Evolutionary conservation across 2,329 filamentous ascomycete genomes (phyloP), one percentile per base, ranked within the genome.

Genomic region (Chaetomiaceae sp.): DNA sequence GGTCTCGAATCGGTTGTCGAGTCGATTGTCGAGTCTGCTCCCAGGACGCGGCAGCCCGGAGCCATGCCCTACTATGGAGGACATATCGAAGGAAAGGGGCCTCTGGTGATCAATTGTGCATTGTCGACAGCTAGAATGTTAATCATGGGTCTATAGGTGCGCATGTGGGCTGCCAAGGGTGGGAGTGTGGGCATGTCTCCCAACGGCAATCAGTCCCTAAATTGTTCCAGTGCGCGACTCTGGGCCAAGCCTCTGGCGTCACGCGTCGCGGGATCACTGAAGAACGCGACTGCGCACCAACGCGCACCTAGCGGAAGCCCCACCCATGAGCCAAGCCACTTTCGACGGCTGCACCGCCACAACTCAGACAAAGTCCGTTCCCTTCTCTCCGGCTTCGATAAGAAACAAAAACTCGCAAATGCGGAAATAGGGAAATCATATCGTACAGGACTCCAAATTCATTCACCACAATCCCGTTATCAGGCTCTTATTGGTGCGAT

Each of bases 21-120:
- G 23, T 1, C 34, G 16, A 40, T 18, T 27, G 18, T 47, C 30
- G 21, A 50, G 51, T 34, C 51, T 53, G 49, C 54, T 56, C 13
- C 23, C 58, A 63, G 69, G 71, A 71, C 74, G 77, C 73, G 76
- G 76, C 76, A 75, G 75, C 75, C 76, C 72, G 61, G 69, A 62
- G 55, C 57, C 61, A 41, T 60, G 62, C 61, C 58, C 59, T 40
- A 41, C 50, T 60, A 54, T 56, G 42, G 61, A 64, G 61, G 68
- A 67, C 67, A 71, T 71, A 56, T 58, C 52, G 56, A 61, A 57
- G 48, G 21, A 20, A 38, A 36, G 45, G 54, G 41, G 54, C 53
- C 36, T 54, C 38, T 42, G 56, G 63, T 64, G 66, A 67, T 69
- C 53, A 63, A 67, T 58, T 51, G 53, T 36, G 34, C 51, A 51